Conservation (phyloP, 495 filamentous ascomycete species). For the Pseudomonodictys pantanalensis region DNA sequence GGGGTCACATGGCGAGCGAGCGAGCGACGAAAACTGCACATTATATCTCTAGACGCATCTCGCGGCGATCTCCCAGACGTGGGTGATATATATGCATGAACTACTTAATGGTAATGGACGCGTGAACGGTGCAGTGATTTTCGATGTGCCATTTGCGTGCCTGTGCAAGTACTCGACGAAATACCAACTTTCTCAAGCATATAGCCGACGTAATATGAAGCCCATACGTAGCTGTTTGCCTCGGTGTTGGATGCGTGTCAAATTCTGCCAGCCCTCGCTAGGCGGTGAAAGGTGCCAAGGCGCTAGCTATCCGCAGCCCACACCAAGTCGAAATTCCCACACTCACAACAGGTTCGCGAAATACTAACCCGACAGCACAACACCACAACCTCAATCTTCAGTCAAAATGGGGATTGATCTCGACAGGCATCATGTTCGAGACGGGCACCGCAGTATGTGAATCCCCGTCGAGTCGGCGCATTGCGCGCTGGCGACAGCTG, state of each 20-base stretch:
- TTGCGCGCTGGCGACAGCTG: slow-evolving; percentile 26
- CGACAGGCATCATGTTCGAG: slow-evolving; percentile 78
- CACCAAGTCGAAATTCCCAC: slow-evolving; percentile 15
- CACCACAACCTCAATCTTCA: slow-evolving; percentile 40
- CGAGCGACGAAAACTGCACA: slow-evolving; percentile 21
- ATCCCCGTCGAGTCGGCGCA: slow-evolving; percentile 27
- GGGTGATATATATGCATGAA: slow-evolving; percentile 14
- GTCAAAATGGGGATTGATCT: slow-evolving; percentile 60
- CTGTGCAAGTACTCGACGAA: too few relatives aligned
- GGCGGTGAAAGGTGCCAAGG: slow-evolving; percentile 5
- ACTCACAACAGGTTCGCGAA: slow-evolving; percentile 6
- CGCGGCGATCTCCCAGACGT: slow-evolving; percentile 8
- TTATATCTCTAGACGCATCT: slow-evolving; percentile 16
- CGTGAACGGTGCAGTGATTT: not conserved
- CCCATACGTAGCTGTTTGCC: not conserved
- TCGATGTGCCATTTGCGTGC: not conserved
- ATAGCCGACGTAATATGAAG: too few relatives aligned
- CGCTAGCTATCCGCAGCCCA: slow-evolving; percentile 17
- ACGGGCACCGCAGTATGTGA: slow-evolving; percentile 66
- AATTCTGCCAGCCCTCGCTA: not conserved
- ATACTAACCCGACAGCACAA: slow-evolving; percentile 14
- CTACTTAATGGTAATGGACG: slow-evolving; percentile 28
- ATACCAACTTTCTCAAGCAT: too few relatives aligned
- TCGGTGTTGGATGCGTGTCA: not conserved
- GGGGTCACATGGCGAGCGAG: not conserved